phyloP scores from a whole-genome alignment of 176 grass and related monocot genomes.

The Poa pratensis region DNA sequence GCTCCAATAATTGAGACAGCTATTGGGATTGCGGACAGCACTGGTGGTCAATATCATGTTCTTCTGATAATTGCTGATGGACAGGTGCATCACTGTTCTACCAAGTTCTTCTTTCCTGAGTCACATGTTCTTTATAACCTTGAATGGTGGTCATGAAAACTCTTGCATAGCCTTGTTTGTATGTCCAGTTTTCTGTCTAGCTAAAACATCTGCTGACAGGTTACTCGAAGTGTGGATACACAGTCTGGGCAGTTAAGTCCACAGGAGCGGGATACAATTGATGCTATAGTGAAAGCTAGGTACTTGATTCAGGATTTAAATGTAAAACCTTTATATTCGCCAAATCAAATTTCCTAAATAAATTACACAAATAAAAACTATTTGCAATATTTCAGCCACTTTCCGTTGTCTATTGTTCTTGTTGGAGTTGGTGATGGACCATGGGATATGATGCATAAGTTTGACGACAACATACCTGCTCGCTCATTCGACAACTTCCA shows the following conservation, averaged over 20 bases:
- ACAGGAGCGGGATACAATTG: constrained; percentile 85
- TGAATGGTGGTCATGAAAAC: too few species aligned
- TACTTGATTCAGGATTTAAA: constrained; percentile 44
- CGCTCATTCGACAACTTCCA: constrained; percentile 99
- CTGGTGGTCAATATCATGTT: constrained; percentile 95
- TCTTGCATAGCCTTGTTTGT: neutral
- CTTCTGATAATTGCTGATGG: constrained; percentile 99
- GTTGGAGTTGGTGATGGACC: constrained; percentile 98
- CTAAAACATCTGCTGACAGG: constrained; percentile 52
- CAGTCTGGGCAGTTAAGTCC: constrained; percentile 87
- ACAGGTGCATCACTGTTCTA: constrained; percentile 55
- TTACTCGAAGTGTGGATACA: constrained; percentile 93
- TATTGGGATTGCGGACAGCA: constrained; percentile 84
- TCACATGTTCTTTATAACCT: too few species aligned
- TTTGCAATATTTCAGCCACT: constrained; percentile 56
- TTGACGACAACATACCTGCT: constrained; percentile 96
- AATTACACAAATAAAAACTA: constrained; percentile 10
- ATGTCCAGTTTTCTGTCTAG: neutral
- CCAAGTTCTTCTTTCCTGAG: too few species aligned
- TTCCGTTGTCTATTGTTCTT: constrained; percentile 92
- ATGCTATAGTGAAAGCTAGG: constrained; percentile 97
- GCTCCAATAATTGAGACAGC: constrained; percentile 92
- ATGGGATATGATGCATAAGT: constrained; percentile 99
- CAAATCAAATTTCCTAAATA: constrained; percentile 9
- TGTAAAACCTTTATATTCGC: constrained; percentile 15